These are phyloP conservation scores for Astrothelium subdiscretum DNA, from an alignment of 495 filamentous ascomycete species.

Conservation along the genomic window DNA sequence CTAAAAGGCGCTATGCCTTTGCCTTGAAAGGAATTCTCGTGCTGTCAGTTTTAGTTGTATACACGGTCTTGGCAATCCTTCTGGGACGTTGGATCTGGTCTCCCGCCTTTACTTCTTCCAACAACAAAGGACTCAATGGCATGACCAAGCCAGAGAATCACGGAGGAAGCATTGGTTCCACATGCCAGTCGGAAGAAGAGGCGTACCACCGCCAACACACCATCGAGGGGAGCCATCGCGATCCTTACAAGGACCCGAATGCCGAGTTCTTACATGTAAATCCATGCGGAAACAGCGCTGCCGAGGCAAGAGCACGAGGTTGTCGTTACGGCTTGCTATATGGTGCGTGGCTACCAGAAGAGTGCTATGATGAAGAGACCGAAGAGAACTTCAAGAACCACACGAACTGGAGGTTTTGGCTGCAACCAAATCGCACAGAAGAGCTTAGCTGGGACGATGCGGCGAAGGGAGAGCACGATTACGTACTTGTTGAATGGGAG, in stretches of 20 bases:
- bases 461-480: neutral
- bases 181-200: neutral
- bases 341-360: neutral
- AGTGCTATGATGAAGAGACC: neutral
- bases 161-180: neutral
- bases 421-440: neutral
- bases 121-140: neutral
- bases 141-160: neutral
- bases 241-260: neutral
- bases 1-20: neutral
- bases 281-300: neutral
- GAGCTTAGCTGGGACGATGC: neutral
- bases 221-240: neutral
- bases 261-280: neutral
- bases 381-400: neutral
- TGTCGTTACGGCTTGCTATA: constrained; percentile 1
- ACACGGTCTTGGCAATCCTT: neutral
- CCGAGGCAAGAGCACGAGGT: neutral
- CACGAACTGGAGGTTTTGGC: neutral
- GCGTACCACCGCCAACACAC: neutral
- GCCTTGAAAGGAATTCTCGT: neutral
- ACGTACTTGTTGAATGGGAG: neutral
- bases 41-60: neutral
- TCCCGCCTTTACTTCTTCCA: neutral
- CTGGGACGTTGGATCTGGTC: neutral